Evolutionary conservation across 1,284 basidiomycete species (phyloP), one percentile per base, ranked within the genome.

Genomic region (Tetrapyrgos nigripes): DNA sequence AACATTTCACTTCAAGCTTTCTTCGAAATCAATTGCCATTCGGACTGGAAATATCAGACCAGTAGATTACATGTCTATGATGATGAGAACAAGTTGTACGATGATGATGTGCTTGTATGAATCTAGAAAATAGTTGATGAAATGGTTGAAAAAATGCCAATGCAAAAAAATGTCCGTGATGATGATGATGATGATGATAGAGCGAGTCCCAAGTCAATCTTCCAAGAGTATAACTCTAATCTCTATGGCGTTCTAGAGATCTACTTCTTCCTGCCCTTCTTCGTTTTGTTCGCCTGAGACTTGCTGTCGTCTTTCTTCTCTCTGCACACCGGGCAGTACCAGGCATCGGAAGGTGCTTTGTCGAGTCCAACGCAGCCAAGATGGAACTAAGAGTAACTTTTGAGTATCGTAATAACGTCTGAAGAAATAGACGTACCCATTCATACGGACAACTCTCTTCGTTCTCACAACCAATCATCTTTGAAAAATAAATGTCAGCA

Each of bases 391-490:
- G 48, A n/a, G 9, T 21, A 57, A 51, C 48, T 57, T 55, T 37
- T 56, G 49, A 23, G 13, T 49, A 4, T 13, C 35, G 50, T 17
- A 54, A 31, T 40, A 29, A n/a, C 19, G 51, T 17, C n/a, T 46
- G 28, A 37, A 37, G 53, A 48, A 29, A 53, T 63, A 19, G 13
- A 78, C 86, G 78, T 60, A 88, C 88, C 88, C 88, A 90, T 82
- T 89, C 85, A 70, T 83, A 87, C n/a, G 77, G 79, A 72, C 88
- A 90, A 8, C 78, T 44, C n/a, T 43, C 77, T n/a, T 80, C 73
- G 64, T 86, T 86, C 68, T 90, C 88, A 68, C 88, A 90, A 45
- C 80, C 88, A 61, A 90, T 85, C 88, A 90, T 90, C 81, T 86
- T 65, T 33, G 11, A 49, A 27, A 49, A 37, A 35, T 26, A 61